A percentile compares a stretch with the other conserved stretches of the same genome.
These are phyloP conservation scores for Salix udensis DNA, from an alignment of 345 rosid genomes.

Conservation along the genomic window DNA sequence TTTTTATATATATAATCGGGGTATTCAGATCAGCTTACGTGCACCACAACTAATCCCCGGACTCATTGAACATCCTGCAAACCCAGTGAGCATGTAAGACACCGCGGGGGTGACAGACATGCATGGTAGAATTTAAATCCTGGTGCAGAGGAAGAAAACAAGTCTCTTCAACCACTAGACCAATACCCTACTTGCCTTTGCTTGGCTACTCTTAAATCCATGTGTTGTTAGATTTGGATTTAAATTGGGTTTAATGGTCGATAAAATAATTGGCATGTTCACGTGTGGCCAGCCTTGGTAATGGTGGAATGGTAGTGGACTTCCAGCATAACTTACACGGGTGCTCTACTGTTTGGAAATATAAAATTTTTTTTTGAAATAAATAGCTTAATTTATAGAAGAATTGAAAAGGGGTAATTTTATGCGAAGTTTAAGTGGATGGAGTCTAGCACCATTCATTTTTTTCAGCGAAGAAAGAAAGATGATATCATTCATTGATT, in stretches of 20 bases:
- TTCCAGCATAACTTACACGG: not conserved
- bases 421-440: not conserved
- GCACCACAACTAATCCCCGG: too few relatives aligned
- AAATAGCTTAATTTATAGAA: not conserved
- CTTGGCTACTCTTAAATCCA: not conserved
- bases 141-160: too few relatives aligned
- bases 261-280: not conserved
- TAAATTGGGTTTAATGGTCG: not conserved
- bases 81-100: too few relatives aligned
- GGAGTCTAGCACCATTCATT: not conserved
- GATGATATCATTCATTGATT: too few relatives aligned
- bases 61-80: too few relatives aligned
- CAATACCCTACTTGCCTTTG: not conserved
- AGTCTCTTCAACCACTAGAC: accelerated
- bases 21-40: too few relatives aligned
- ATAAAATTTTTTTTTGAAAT: not conserved
- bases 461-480: not conserved
- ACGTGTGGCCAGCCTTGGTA: not conserved
- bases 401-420: not conserved
- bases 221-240: too few relatives aligned
- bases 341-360: not conserved
- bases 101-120: too few relatives aligned
- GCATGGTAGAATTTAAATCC: too few relatives aligned
- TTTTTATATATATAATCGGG: too few relatives aligned
- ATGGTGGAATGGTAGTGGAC: not conserved